Conservation (phyloP, 176 grass and related monocot genomes). For the Poa pratensis region DNA sequence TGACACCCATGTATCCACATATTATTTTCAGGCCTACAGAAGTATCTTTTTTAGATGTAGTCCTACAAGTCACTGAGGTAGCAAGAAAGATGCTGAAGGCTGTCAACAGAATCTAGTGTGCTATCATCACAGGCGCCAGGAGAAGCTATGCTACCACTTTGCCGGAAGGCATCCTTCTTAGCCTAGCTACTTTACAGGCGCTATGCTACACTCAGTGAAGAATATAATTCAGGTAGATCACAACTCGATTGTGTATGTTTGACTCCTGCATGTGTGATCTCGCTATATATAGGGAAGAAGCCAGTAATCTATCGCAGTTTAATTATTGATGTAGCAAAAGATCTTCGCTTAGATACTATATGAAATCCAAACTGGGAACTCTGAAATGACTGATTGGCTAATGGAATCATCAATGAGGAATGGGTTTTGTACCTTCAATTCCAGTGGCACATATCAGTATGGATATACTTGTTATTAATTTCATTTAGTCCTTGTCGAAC, state of each 20-base stretch:
- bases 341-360: background rate
- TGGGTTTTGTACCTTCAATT: background rate
- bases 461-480: background rate
- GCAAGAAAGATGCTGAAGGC: background rate
- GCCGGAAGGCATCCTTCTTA: background rate
- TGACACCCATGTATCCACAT: background rate
- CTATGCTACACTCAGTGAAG: background rate
- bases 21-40: background rate
- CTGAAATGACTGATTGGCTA: background rate
- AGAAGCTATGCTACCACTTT: background rate
- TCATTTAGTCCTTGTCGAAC: background rate
- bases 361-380: background rate
- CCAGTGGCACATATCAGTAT: background rate
- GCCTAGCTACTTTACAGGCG: background rate
- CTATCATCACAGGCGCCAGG: background rate
- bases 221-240: background rate
- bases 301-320: background rate
- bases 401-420: background rate
- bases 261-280: background rate
- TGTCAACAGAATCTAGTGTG: background rate
- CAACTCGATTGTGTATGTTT: background rate
- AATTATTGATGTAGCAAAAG: background rate
- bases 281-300: background rate
- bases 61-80: constrained; percentile 7
- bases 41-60: background rate